These are phyloP conservation scores for Wickerhamomyces rabaulensis DNA, from an alignment of 805 yeast genomes.

Conservation along the genomic window DNA sequence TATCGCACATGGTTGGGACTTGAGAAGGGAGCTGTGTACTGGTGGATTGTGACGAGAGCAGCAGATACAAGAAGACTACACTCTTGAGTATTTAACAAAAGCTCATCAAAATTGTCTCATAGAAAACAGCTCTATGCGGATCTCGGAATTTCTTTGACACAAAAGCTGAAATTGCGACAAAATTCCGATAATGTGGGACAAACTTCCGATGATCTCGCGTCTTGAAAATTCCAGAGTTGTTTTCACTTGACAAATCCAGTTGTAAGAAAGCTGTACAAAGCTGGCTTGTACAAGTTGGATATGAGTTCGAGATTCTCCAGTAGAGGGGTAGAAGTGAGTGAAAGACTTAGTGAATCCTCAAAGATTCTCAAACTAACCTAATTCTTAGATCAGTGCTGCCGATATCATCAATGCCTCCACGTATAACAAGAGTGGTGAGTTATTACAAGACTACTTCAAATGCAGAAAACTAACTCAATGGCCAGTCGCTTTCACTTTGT, in stretches of 20 bases:
- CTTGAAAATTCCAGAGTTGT: not conserved
- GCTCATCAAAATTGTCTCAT: too few species aligned
- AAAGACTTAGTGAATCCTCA: too few species aligned
- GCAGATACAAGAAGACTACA: too few species aligned
- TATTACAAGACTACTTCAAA: not conserved
- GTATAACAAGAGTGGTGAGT: conserved; percentile 8
- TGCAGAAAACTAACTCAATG: not conserved
- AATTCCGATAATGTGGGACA: not conserved
- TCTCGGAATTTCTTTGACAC: not conserved
- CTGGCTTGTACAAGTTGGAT: not conserved
- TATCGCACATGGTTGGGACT: not conserved
- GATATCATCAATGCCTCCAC: conserved; percentile 4
- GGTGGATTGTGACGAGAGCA: not conserved
- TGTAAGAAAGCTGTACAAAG: too few species aligned
- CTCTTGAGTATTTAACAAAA: too few species aligned
- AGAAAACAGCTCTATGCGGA: not conserved
- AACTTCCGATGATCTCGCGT: not conserved
- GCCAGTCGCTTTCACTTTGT: conserved; percentile 8
- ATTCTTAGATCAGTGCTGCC: conserved; percentile 3
- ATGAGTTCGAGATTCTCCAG: not conserved
- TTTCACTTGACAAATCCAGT: not conserved
- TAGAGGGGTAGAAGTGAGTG: not conserved
- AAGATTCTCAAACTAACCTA: not conserved
- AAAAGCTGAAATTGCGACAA: not conserved
- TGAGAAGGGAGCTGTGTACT: not conserved